These are phyloP conservation scores for Paecilomyces fulvus DNA, from an alignment of 2,329 filamentous ascomycete genomes.

Conservation along the genomic window DNA sequence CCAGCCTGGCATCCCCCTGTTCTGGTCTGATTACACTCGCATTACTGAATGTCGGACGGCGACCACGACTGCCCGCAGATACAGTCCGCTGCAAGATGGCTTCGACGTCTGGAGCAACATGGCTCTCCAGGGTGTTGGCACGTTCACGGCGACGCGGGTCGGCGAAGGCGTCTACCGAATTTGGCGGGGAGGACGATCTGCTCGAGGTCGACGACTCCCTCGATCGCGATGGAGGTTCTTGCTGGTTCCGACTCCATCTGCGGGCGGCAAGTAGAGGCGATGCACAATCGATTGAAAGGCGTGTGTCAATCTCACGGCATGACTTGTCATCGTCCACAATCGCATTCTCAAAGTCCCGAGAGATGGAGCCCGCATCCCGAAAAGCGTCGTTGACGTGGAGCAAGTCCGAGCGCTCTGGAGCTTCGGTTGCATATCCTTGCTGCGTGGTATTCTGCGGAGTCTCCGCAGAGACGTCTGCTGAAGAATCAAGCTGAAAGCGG, in stretches of 20 bases:
- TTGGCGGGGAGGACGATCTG: constrained; percentile 77
- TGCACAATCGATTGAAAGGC: constrained; percentile 35
- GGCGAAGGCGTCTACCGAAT: constrained; percentile 95
- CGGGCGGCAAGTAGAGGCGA: constrained; percentile 24
- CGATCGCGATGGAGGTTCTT: constrained; percentile 34
- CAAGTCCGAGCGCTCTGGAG: constrained; percentile 40
- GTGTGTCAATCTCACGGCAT: constrained; percentile 26
- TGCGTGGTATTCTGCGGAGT: constrained; percentile 33
- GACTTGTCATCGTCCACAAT: constrained; percentile 64
- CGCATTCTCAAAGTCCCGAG: constrained; percentile 81
- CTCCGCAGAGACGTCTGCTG: constrained; percentile 28
- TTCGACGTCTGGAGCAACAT: constrained; percentile 45
- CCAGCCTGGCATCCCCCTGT: constrained; percentile 25
- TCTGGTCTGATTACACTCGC: constrained; percentile 48
- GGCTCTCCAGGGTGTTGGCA: constrained; percentile 56
- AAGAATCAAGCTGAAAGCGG: constrained; percentile 45
- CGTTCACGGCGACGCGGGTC: constrained; percentile 79
- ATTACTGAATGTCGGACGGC: constrained; percentile 52
- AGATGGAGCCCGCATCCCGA: constrained; percentile 36
- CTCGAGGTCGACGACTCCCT: constrained; percentile 45
- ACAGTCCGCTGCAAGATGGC: constrained; percentile 59
- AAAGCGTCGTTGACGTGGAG: constrained; percentile 42
- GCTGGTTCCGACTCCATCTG: constrained; percentile 27
- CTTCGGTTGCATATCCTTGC: constrained; percentile 42
- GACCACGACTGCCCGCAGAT: constrained; percentile 59